Percentiles rank a stretch among this genome's conserved stretches.
phyloP scores from a whole-genome alignment of 306 rosid species.

The Ochetophila trinervis region DNA sequence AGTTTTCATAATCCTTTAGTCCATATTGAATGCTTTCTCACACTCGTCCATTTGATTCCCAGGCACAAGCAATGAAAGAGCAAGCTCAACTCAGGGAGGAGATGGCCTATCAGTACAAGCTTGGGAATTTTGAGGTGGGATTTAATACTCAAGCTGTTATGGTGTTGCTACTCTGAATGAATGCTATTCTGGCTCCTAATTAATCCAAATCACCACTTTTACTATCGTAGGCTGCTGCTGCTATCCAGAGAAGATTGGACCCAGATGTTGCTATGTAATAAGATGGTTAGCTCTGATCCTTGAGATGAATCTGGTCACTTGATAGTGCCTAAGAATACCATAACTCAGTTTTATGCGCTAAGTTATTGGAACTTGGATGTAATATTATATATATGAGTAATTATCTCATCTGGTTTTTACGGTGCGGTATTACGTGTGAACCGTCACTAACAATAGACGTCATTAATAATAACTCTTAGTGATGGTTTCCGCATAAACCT shows the following conservation, averaged over 20 bases:
- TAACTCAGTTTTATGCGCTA: not conserved
- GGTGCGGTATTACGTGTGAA: too few species aligned
- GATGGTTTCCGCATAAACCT: too few species aligned
- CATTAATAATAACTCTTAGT: too few species aligned
- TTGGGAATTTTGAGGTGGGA: slow-evolving; percentile 83
- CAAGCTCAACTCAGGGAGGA: slow-evolving; percentile 98
- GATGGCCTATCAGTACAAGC: slow-evolving; percentile 97
- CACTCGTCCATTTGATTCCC: slow-evolving; percentile 23
- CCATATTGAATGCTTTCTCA: not conserved
- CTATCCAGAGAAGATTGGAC: slow-evolving; percentile 93
- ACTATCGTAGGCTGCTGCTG: slow-evolving; percentile 78
- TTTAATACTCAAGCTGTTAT: slow-evolving; percentile 9
- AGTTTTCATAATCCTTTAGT: not conserved
- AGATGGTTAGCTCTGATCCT: not conserved
- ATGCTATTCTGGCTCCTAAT: slow-evolving; percentile 13
- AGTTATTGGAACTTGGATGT: not conserved
- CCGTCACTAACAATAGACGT: too few species aligned
- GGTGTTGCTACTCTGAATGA: not conserved
- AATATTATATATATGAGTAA: too few species aligned
- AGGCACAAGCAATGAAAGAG: slow-evolving; percentile 99
- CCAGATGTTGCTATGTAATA: slow-evolving; percentile 69
- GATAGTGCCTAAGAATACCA: not conserved
- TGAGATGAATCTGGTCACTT: not conserved
- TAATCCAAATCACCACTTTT: slow-evolving; percentile 8
- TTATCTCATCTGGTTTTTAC: too few species aligned